These are phyloP conservation scores for Cornus florida DNA, from an alignment of 148 eudicot species.

Conservation along the genomic window DNA sequence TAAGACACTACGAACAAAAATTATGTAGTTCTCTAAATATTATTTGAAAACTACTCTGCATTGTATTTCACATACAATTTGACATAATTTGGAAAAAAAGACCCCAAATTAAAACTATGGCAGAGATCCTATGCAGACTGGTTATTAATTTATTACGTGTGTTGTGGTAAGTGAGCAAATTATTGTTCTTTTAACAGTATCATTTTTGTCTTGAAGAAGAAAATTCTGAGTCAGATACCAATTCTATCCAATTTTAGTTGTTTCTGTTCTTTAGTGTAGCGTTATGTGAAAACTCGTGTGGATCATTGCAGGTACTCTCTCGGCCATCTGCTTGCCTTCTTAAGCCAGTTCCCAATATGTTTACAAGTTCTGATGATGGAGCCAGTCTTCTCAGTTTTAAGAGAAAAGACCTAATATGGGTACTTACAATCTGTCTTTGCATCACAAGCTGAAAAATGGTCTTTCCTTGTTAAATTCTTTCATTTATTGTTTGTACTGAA, in stretches of 20 bases:
- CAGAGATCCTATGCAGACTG: not conserved
- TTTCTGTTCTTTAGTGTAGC: not conserved
- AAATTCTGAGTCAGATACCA: not conserved
- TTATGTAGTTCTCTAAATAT: too few relatives aligned
- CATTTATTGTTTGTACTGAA: not conserved
- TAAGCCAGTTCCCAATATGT: slow-evolving; percentile 87
- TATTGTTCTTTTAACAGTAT: not conserved
- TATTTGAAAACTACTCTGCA: too few relatives aligned
- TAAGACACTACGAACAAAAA: too few relatives aligned
- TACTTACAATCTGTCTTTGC: slow-evolving; percentile 30
- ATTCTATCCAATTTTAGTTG: not conserved
- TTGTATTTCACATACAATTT: not conserved
- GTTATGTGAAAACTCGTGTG: slow-evolving; percentile 21
- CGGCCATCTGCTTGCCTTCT: slow-evolving; percentile 84
- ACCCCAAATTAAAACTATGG: not conserved
- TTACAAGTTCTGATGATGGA: slow-evolving; percentile 57
- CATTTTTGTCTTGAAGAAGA: not conserved
- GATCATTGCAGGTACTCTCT: slow-evolving; percentile 68
- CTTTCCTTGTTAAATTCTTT: not conserved
- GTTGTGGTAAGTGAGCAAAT: not conserved
- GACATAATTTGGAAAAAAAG: not conserved
- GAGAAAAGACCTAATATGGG: slow-evolving; percentile 91
- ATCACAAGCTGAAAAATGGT: slow-evolving; percentile 2
- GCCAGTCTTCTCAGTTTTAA: slow-evolving; percentile 79
- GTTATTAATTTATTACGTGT: not conserved